Conservation (phyloP, 495 filamentous ascomycete genomes). For the Opeltia flavorubescens region DNA sequence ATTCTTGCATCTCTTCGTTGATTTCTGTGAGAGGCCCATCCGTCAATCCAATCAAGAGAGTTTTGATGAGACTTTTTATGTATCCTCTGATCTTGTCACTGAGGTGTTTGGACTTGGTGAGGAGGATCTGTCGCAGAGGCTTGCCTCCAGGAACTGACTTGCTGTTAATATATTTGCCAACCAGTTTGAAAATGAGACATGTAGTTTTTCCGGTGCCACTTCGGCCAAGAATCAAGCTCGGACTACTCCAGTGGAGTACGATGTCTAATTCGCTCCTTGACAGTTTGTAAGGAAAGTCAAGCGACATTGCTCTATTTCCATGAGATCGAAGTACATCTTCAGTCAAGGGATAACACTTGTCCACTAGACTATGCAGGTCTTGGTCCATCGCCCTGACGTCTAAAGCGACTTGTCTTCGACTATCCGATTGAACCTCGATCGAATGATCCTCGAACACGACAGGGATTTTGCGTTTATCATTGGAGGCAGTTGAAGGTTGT, state of each 20-base stretch:
- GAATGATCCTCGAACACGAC: constrained; percentile 9
- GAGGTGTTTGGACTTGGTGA: constrained; percentile 25
- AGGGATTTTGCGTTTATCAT: neutral
- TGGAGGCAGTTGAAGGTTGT: neutral
- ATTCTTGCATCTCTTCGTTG: constrained; percentile 9
- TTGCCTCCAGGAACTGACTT: neutral
- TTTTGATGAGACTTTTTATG: constrained; percentile 19
- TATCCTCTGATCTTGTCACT: constrained; percentile 23
- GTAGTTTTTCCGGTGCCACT: constrained; percentile 35
- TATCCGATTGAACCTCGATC: constrained; percentile 18
- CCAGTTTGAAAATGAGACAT: constrained; percentile 27
- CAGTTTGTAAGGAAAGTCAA: constrained; percentile 29
- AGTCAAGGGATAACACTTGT: constrained; percentile 26
- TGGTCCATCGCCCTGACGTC: neutral
- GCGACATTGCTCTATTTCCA: neutral
- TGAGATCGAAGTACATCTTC: constrained; percentile 20
- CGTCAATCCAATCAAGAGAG: neutral
- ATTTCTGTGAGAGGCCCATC: neutral
- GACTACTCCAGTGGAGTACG: constrained; percentile 20
- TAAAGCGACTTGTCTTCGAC: neutral
- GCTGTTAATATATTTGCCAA: constrained; percentile 14
- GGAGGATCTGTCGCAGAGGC: constrained; percentile 20
- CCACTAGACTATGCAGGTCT: neutral
- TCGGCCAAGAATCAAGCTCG: constrained; percentile 27
- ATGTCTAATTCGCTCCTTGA: constrained; percentile 22